Percentiles rank a stretch among this genome's conserved stretches.
These are phyloP conservation scores for Didymella glomerata DNA, from an alignment of 2,329 filamentous ascomycete species.

Conservation along the genomic window DNA sequence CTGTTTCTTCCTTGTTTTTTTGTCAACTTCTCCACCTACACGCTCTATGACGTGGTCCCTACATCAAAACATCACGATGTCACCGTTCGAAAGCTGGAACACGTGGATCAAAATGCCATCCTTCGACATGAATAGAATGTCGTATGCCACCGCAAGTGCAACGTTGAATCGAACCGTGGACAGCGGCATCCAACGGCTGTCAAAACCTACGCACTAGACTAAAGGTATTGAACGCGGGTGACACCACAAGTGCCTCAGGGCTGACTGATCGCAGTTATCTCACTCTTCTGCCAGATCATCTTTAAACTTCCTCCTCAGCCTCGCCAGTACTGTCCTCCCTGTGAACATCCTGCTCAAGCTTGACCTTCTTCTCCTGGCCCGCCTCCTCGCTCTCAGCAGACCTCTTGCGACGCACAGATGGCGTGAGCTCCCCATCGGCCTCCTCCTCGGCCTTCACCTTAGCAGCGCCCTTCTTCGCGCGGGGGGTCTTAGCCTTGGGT, in stretches of 20 bases:
- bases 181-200: no score
- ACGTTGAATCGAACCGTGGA: no score
- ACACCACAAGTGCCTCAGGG: not conserved
- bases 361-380: constrained; percentile 11
- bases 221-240: no score
- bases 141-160: no score
- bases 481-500: constrained; percentile 14
- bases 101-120: no score
- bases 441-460: constrained; percentile 2
- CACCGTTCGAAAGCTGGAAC: no score
- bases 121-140: no score
- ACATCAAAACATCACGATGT: no score
- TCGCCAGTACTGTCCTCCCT: not conserved
- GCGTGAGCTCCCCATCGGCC: not conserved
- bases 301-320: not conserved
- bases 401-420: constrained; percentile 14
- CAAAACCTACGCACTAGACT: no score
- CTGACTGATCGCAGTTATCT: not conserved
- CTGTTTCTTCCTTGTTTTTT: no score
- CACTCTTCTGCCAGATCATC: not conserved
- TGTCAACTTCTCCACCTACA: no score
- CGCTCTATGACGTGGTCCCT: no score
- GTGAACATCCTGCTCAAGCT: constrained; percentile 1
- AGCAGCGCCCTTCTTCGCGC: constrained; percentile 9
- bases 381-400: not conserved